Evolutionary conservation across 768 basidiomycete species (phyloP).

Genomic region (Russula abietina): DNA sequence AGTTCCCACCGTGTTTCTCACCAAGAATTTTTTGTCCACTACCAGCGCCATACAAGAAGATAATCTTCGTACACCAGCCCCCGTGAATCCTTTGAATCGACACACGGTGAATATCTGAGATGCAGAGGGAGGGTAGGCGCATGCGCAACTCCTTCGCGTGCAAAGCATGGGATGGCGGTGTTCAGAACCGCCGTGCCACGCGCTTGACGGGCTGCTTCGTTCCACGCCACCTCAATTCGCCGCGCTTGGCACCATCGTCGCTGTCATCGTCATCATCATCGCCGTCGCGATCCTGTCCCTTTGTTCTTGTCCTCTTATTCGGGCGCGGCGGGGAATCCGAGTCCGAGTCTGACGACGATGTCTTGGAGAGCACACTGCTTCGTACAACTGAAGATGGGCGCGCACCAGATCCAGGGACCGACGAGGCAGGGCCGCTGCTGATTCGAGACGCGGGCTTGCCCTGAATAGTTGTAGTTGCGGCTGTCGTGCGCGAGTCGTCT

Average conservation of each 20-base stretch:
- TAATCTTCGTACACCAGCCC: conserved; percentile 2
- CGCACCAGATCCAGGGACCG: conserved; percentile 6
- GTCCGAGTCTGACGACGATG: conserved; percentile 37
- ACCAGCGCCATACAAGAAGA: background rate
- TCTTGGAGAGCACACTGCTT: conserved; percentile 8
- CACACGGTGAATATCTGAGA: background rate
- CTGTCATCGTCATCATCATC: conserved; percentile 40
- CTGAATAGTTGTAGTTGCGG: background rate
- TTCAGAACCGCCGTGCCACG: conserved; percentile 67
- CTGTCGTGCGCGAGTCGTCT: background rate
- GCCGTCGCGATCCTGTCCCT: conserved; percentile 34
- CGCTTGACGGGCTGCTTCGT: conserved; percentile 71
- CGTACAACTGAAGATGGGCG: conserved; percentile 1
- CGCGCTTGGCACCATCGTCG: conserved; percentile 45
- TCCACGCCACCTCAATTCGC: conserved; percentile 42
- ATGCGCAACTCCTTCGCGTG: background rate
- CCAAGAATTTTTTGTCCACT: conserved; percentile 3
- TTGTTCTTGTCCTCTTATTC: conserved; percentile 39
- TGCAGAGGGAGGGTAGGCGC: background rate
- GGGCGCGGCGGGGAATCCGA: conserved; percentile 46
- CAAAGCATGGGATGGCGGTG: conserved; percentile 2
- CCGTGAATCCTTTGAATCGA: background rate
- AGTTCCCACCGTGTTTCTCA: background rate
- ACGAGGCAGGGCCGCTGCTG: background rate
- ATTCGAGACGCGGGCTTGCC: conserved; percentile 5